phyloP scores from a whole-genome alignment of 1,284 basidiomycete genomes.

The Apiotrichum mycotoxinovorans region DNA sequence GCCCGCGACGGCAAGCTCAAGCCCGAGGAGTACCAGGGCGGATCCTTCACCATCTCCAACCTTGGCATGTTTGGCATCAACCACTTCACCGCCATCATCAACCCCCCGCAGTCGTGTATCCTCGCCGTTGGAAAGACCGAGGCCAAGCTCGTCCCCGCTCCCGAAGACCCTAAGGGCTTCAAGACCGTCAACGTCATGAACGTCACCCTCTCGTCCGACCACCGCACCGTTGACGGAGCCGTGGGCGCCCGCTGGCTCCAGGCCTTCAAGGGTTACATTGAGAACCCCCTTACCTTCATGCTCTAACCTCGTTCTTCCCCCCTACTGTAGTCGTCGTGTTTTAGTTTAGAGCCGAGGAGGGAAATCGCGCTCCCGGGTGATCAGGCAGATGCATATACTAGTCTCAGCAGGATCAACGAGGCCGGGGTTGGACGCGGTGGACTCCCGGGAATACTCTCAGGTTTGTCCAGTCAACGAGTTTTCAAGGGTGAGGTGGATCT shows the following conservation, averaged over 20 bases:
- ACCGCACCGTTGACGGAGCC: slow-evolving; percentile 91
- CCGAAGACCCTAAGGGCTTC: slow-evolving; percentile 84
- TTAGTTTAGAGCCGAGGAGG: background rate
- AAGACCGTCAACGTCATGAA: slow-evolving; percentile 92
- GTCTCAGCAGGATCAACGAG: too few relatives aligned
- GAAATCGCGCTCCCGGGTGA: background rate
- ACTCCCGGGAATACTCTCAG: too few relatives aligned
- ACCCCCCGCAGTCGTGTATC: slow-evolving; percentile 96
- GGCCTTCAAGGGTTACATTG: slow-evolving; percentile 94
- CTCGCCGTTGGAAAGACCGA: slow-evolving; percentile 90
- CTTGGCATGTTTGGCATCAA: slow-evolving; percentile 95
- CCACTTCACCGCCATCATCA: slow-evolving; percentile 99
- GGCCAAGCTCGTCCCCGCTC: slow-evolving; percentile 76
- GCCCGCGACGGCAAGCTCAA: slow-evolving; percentile 94
- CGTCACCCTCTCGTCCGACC: slow-evolving; percentile 91
- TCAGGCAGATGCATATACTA: background rate
- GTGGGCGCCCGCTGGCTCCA: slow-evolving; percentile 84
- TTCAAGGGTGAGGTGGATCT: too few relatives aligned
- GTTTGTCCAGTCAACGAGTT: too few relatives aligned
- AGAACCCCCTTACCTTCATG: slow-evolving; percentile 94
- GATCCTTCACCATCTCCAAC: slow-evolving; percentile 98
- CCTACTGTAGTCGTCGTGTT: background rate
- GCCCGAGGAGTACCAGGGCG: slow-evolving; percentile 97
- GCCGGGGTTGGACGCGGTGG: too few relatives aligned
- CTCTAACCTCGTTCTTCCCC: slow-evolving; percentile 52